Base-by-base conservation (phyloP, 1,139 yeast species). In the Scheffersomyces lignicola region DNA sequence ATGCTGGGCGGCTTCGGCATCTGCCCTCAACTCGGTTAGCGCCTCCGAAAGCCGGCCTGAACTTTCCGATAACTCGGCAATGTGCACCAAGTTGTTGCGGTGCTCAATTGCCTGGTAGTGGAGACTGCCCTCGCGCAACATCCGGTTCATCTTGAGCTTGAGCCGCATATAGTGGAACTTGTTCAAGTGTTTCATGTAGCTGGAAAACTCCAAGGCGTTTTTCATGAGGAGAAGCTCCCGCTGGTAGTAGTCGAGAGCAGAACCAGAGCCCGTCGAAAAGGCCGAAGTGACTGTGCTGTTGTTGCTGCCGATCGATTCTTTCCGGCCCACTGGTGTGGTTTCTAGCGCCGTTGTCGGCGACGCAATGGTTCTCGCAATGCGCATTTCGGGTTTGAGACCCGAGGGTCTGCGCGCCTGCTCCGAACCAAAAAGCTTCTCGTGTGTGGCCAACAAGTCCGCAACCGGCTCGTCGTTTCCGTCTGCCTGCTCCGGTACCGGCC, bases 121-220 rank as follows among this genome's bases (percentile, higher is more conserved):
- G 13, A 31, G 24, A 22, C 16, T 26, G 5, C 9, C 25, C 8
- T 15, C n/a, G 17, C 13, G 13, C 13, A 13, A 22, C 36, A 61
- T 43, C 27, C 53, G 52, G 24, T 60, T 56, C 39, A 68, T 41
- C 22, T 51, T 48, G 15, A 58, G 37, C 34, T 56, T 62, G 29
- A 61, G 55, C 35, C 69, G 64, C 17, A 71, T 55, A 35, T 74
- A 69, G 30, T 75, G 68, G 35, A 64, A 65, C 42, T 75, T 73
- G 37, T 69, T 71, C 43, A 79, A 65, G 39, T 72, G 69, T 39
- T 75, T 76, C 53, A 79, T 56, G 51, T 77, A 81, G 35, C 72
- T 66, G 7, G 78, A 64, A 51, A 83, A 82, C 34, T 80, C 84
- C 31, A 80, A 61, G 51, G 83, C 90, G 49, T 82, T 83, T 38